These are phyloP conservation scores for Paracoccidioides lutzii DNA, from an alignment of 2,329 filamentous ascomycete genomes.

Conservation along the genomic window DNA sequence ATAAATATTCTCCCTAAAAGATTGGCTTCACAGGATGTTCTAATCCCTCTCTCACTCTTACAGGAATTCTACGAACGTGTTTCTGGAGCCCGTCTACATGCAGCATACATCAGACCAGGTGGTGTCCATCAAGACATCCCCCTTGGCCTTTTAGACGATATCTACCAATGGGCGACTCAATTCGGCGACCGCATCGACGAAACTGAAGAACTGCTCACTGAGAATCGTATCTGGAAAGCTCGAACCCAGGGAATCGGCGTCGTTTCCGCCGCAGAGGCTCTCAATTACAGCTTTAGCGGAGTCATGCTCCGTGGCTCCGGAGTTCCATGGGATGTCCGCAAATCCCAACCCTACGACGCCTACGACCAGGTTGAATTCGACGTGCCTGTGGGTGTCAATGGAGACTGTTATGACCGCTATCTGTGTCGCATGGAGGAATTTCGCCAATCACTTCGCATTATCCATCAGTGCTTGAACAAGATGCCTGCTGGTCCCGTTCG, in stretches of 20 bases:
- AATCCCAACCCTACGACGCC: conserved; percentile 92
- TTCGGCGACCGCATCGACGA: conserved; percentile 98
- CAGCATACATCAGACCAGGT: conserved; percentile 90
- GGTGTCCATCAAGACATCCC: conserved; percentile 95
- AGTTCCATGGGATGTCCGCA: conserved; percentile 91
- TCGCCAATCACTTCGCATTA: conserved; percentile 93
- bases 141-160: conserved; percentile 87
- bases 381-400: conserved; percentile 88
- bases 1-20: conserved; percentile 4
- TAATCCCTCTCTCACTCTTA: not conserved
- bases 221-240: conserved; percentile 98
- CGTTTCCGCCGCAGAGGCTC: conserved; percentile 79
- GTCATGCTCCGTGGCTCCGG: conserved; percentile 97
- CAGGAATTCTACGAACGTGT: conserved; percentile 99
- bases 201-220: conserved; percentile 94
- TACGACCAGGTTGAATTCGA: conserved; percentile 98
- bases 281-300: conserved; percentile 92
- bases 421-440: conserved; percentile 99
- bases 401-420: conserved; percentile 98
- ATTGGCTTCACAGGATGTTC: not conserved
- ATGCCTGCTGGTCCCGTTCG: conserved; percentile 91
- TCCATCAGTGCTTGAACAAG: conserved; percentile 97
- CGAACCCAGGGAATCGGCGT: conserved; percentile 85
- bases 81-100: conserved; percentile 91
- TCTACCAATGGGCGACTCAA: conserved; percentile 99